These are phyloP conservation scores for Pleurotus sapidus DNA, from an alignment of 768 basidiomycete genomes.

Conservation along the genomic window DNA sequence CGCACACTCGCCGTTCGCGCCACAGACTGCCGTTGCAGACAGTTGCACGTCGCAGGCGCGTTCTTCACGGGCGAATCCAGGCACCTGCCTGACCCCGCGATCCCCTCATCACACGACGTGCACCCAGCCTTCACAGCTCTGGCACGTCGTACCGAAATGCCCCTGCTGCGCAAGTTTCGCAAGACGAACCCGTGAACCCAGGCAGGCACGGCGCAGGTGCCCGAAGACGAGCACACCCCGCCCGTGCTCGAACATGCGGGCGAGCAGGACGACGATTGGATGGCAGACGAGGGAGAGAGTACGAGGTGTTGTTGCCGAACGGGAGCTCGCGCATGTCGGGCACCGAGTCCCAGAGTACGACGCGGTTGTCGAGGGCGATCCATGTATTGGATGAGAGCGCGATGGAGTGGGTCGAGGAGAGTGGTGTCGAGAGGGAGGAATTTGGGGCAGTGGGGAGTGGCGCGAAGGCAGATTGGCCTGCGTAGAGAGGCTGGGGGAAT, in stretches of 20 bases:
- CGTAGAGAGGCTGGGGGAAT: constrained; percentile 50
- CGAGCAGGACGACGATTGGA: constrained; percentile 58
- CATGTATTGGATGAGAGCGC: constrained; percentile 54
- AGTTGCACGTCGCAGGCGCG: constrained; percentile 67
- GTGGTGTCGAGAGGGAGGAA: constrained; percentile 35
- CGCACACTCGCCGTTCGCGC: constrained; percentile 59
- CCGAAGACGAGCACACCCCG: constrained; percentile 61
- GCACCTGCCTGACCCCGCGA: constrained; percentile 72
- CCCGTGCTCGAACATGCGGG: constrained; percentile 63
- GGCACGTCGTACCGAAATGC: constrained; percentile 69
- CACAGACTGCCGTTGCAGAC: constrained; percentile 77
- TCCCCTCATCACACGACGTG: constrained; percentile 70
- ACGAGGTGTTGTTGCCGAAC: constrained; percentile 19
- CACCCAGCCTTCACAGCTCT: constrained; percentile 66
- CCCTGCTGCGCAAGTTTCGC: constrained; percentile 69
- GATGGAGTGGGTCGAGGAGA: constrained; percentile 45
- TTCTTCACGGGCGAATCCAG: constrained; percentile 43
- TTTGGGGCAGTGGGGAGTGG: constrained; percentile 38
- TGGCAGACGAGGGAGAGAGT: constrained; percentile 40
- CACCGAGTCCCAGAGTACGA: constrained; percentile 64
- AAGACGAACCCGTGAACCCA: constrained; percentile 73
- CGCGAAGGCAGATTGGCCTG: constrained; percentile 49
- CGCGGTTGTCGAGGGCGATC: constrained; percentile 48
- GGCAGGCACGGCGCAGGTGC: constrained; percentile 66
- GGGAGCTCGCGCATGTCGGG: constrained; percentile 56